Evolutionary conservation across 176 grass and related monocot genomes (phyloP), one percentile per base, ranked within the genome.

Genomic region (Areca catechu): DNA sequence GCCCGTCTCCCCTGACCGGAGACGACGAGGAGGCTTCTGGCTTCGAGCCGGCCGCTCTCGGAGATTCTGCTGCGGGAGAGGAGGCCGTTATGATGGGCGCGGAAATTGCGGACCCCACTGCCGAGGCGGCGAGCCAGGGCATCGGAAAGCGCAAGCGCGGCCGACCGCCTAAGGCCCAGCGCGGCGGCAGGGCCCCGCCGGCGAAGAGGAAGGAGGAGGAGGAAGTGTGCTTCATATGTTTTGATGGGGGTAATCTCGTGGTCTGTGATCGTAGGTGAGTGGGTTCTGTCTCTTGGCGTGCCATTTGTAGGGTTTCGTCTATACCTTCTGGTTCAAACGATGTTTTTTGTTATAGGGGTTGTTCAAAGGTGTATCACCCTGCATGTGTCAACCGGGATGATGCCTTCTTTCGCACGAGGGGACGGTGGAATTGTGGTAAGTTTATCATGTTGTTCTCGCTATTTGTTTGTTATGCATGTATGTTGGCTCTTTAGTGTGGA

Each of bases 171-270:
- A 99, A 93, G 84, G 76, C 61, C 60, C 76, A 73, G 62, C 79
- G 80, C 15, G 81, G 54, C 0, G 75, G 20, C 3, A 49, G 47
- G n/a, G 66, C 28, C 4, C 20, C 65, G 0, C n/a, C 57, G 2
- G 56, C 22, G 20, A 83, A 67, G 69, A 80, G 68, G 37, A 78
- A 70, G 5, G 79, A 95, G 4, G 88, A 93, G 72, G 94, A 99
- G 76, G 71, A 89, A 1, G 94, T 99, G 16, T 99, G 94, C 63
- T 99, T 99, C 69, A 99, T 99, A 22, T 99, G 94, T 67, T 99
- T 99, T 27, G 94, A 99, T 6, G 94, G 94, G 50, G 94, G 94
- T 21, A 68, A 85, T 76, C 82, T 99, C 21, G 94, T 99, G 22
- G 79, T 99, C 1, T 99, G 94, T 67, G 94, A 99, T 74, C 65